phyloP scores from a whole-genome alignment of 2,329 filamentous ascomycete species.

The Pleomassaria siparia region DNA sequence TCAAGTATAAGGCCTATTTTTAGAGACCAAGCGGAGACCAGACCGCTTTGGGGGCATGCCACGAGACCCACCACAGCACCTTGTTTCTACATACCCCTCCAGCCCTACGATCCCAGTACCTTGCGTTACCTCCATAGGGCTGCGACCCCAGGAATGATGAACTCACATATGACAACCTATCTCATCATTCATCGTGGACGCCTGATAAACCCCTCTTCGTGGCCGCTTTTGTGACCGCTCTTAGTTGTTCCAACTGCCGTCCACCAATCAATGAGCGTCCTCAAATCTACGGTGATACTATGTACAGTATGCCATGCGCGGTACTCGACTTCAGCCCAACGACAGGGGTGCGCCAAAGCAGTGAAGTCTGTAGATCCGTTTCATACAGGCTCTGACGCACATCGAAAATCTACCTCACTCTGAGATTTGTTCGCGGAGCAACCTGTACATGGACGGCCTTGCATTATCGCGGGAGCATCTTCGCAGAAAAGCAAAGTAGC shows the following conservation, averaged over 20 bases:
- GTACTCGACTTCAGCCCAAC: background rate
- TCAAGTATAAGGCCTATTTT: conserved; percentile 26
- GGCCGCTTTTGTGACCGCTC: background rate
- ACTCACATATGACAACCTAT: conserved; percentile 1
- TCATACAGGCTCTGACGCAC: background rate
- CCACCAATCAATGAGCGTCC: conserved; percentile 8
- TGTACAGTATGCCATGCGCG: background rate
- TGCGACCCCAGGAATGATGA: conserved; percentile 14
- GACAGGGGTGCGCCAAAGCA: background rate
- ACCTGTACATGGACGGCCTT: conserved; percentile 6
- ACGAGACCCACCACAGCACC: conserved; percentile 22
- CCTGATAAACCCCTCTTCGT: conserved; percentile 20
- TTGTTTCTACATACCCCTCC: conserved; percentile 18
- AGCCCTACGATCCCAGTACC: conserved; percentile 18
- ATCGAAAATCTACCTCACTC: conserved; percentile 11
- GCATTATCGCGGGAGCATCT: conserved; percentile 8
- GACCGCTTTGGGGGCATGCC: conserved; percentile 7
- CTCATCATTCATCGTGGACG: conserved; percentile 13
- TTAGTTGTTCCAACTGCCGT: conserved; percentile 9
- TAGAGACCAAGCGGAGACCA: conserved; percentile 19
- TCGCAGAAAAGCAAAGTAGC: conserved; percentile 22
- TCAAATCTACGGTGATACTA: conserved; percentile 4
- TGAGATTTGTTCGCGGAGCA: conserved; percentile 4
- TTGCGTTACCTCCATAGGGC: conserved; percentile 16
- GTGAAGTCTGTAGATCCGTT: background rate